Base-by-base conservation (phyloP, 176 grass and related monocot species). In the Aegilops umbellulata region DNA sequence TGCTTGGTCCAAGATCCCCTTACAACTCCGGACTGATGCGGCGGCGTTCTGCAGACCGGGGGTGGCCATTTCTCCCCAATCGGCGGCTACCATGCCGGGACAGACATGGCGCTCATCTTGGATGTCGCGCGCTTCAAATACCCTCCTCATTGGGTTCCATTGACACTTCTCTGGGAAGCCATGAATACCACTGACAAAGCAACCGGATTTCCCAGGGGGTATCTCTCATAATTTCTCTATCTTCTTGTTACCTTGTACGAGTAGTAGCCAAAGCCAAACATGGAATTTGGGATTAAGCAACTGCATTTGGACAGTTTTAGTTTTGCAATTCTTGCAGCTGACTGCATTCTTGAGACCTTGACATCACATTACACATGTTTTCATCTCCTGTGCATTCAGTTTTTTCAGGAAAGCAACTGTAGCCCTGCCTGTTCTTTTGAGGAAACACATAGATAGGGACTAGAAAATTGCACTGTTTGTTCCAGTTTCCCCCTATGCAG, bases 81-180 rank as follows among this genome's bases (percentile, higher is more conserved):
- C 17, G 96, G 96, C 44, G 96, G 96, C 34, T 98, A 95, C 61
- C 91, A 98, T 49, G 88, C 86, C 13, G 91, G 76, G 7, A 76
- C 80, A 25, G 96, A 98, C 80, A 95, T 92, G 96, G 96, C 61
- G 22, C 90, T 98, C 23, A 92, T 98, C 89, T 75, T 98, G 64
- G 96, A 98, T 86, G 93, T 95, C 10, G 96, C 96, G 5, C 92
- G 96, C 30, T 98, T 98, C 80, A 95, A 98, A 47, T 98, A 98
- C 78, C 93, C 93, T 76, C 92, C 96, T 3, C 96, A 98, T 39
- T 98, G 93, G 96, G 96, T 95, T 62, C 93, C 93, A 44, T 26
- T 98, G 76, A 17, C 81, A 63, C 90, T 95, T 49, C 93, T 98
- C 66, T 98, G 96, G 93, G 91, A 94, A 83, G 96, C 96, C 47